phyloP scores from a whole-genome alignment of 805 yeast species.

The Metahyphopichia silvanorum region DNA sequence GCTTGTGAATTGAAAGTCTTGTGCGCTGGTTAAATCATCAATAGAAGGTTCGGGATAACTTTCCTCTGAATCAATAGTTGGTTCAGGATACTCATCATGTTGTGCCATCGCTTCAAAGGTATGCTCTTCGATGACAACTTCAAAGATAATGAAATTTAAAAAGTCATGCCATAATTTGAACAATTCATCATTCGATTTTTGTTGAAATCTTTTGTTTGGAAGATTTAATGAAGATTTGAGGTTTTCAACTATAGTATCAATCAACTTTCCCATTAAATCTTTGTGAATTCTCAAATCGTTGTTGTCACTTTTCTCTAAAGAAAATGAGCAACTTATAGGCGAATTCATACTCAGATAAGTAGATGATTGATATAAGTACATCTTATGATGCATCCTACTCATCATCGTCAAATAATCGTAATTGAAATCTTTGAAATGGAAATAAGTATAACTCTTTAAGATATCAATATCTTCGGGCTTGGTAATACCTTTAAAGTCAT shows the following conservation, averaged over 20 bases:
- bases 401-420: conserved; percentile 17
- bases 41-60: conserved; percentile 2
- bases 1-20: conserved; percentile 1
- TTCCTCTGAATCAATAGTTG: neutral
- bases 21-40: conserved; percentile 1
- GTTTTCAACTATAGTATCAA: conserved; percentile 14
- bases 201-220: neutral
- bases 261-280: conserved; percentile 9
- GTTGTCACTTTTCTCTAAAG: neutral
- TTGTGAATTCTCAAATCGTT: conserved; percentile 8
- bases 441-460: conserved; percentile 9
- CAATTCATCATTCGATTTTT: conserved; percentile 4
- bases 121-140: conserved; percentile 5
- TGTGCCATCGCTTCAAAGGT: too few relatives aligned
- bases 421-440: conserved; percentile 19
- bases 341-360: conserved; percentile 5
- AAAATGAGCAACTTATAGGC: neutral
- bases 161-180: conserved; percentile 19
- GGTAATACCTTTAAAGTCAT: conserved; percentile 3
- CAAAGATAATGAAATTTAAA: conserved; percentile 13
- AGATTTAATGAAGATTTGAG: conserved; percentile 8
- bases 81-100: neutral
- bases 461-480: neutral
- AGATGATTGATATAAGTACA: conserved; percentile 10
- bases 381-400: conserved; percentile 11